phyloP scores from a whole-genome alignment of 768 basidiomycete genomes.

The Pleurotus citrinopileatus region DNA sequence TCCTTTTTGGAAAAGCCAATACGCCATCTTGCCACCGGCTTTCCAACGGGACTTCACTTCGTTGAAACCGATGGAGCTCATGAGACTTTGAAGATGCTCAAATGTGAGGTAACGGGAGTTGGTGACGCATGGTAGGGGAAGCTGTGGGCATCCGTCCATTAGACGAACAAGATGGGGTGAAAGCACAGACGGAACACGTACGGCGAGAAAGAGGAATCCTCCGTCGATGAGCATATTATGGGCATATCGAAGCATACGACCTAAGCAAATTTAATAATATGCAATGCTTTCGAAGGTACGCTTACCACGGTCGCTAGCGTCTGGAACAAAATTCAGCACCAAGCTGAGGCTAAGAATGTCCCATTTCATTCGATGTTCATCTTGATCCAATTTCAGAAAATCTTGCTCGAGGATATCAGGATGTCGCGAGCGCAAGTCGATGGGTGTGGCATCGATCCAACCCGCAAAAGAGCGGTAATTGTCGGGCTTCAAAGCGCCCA shows the following conservation, averaged over 20 bases:
- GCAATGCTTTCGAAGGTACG: not conserved
- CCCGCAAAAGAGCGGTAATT: constrained; percentile 65
- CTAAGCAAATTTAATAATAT: constrained; percentile 30
- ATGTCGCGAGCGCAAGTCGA: constrained; percentile 84
- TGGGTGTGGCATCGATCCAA: constrained; percentile 75
- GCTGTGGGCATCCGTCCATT: constrained; percentile 34
- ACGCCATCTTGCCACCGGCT: constrained; percentile 78
- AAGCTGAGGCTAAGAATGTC: constrained; percentile 82
- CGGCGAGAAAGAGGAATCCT: constrained; percentile 71
- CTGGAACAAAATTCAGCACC: constrained; percentile 87
- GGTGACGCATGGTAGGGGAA: constrained; percentile 79
- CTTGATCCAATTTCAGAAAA: constrained; percentile 63
- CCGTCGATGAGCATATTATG: constrained; percentile 49
- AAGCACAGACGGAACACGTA: constrained; percentile 31
- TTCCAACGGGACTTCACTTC: constrained; percentile 61
- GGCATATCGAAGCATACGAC: constrained; percentile 67
- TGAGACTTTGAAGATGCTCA: constrained; percentile 52
- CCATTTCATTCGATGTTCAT: constrained; percentile 56
- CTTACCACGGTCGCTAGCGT: constrained; percentile 71
- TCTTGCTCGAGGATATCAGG: constrained; percentile 84
- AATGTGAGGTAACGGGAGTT: constrained; percentile 84
- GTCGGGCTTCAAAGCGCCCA: constrained; percentile 83
- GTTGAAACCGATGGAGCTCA: constrained; percentile 62
- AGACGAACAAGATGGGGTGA: not conserved
- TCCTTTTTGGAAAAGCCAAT: constrained; percentile 74